These are phyloP conservation scores for Sisymbrium irio DNA, from an alignment of 345 rosid genomes.

Conservation along the genomic window DNA sequence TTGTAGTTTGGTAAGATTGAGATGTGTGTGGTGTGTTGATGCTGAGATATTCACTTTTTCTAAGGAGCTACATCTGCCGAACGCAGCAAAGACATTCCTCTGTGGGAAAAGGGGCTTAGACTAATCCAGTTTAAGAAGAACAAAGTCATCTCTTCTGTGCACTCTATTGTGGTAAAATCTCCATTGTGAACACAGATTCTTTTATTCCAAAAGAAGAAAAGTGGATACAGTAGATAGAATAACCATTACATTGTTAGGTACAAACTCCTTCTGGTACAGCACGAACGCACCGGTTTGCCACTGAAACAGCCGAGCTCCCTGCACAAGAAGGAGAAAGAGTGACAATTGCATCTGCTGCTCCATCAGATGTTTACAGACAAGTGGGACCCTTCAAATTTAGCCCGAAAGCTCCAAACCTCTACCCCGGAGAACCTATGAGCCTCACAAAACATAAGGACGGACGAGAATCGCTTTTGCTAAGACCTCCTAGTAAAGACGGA, in stretches of 20 bases:
- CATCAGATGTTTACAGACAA: slow-evolving; percentile 64
- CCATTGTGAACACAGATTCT: not conserved
- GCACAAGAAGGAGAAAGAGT: slow-evolving; percentile 97
- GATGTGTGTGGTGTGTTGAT: slow-evolving; percentile 74
- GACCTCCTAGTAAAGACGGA: slow-evolving; percentile 75
- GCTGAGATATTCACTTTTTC: slow-evolving; percentile 89
- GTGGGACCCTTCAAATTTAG: slow-evolving; percentile 79
- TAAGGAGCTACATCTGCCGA: slow-evolving; percentile 99
- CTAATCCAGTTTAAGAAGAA: slow-evolving; percentile 70
- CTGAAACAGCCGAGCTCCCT: slow-evolving; percentile 86
- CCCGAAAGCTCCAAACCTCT: slow-evolving; percentile 70
- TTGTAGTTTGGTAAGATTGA: slow-evolving; percentile 9
- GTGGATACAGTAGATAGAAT: not conserved
- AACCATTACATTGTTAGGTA: slow-evolving; percentile 45
- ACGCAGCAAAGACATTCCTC: slow-evolving; percentile 99
- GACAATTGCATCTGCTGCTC: slow-evolving; percentile 85
- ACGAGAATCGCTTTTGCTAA: slow-evolving; percentile 55
- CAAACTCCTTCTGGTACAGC: slow-evolving; percentile 86
- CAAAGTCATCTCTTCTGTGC: slow-evolving; percentile 71
- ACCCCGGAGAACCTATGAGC: slow-evolving; percentile 89
- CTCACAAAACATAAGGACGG: slow-evolving; percentile 85
- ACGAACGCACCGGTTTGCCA: slow-evolving; percentile 86
- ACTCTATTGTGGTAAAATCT: slow-evolving; percentile 78
- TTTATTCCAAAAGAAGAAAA: not conserved
- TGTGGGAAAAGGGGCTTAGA: slow-evolving; percentile 87